A percentile compares a stretch with the other conserved stretches of the same genome.
phyloP scores from a whole-genome alignment of 352 stramenopile species.

The Globisporangium echinulatum region DNA sequence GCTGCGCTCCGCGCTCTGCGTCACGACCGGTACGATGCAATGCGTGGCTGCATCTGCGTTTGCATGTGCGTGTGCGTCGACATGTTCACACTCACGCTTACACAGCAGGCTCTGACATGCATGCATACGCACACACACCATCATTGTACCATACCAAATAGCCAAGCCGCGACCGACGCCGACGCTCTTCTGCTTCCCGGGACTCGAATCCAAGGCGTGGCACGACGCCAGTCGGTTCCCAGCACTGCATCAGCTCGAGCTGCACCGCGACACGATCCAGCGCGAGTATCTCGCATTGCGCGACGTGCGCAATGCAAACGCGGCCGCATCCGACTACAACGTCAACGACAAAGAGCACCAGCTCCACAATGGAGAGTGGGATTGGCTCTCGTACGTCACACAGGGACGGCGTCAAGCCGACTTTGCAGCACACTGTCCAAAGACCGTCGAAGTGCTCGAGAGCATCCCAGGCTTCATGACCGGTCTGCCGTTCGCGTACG shows the following conservation, averaged over 20 bases:
- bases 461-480: constrained; percentile 82
- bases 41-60: not conserved
- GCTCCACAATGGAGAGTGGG: constrained; percentile 85
- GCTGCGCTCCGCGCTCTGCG: constrained; percentile 66
- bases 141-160: constrained; percentile 2
- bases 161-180: constrained; percentile 70
- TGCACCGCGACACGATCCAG: constrained; percentile 50
- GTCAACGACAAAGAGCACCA: constrained; percentile 67
- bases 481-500: constrained; percentile 91
- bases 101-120: no score
- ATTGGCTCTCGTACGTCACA: constrained; percentile 90
- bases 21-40: constrained; percentile 50
- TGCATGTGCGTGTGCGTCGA: not conserved
- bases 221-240: constrained; percentile 52
- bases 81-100: no score
- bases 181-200: constrained; percentile 78
- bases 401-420: constrained; percentile 58
- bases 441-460: constrained; percentile 67
- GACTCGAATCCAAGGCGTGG: constrained; percentile 56
- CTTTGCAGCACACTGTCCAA: constrained; percentile 57
- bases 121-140: no score
- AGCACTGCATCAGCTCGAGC: constrained; percentile 47
- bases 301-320: constrained; percentile 17
- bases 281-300: constrained; percentile 54
- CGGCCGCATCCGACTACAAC: constrained; percentile 45